A percentile compares a stretch with the other conserved stretches of the same genome.
These are phyloP conservation scores for Orbilia ellipsospora DNA, from an alignment of 2,329 filamentous ascomycete species.

Conservation along the genomic window DNA sequence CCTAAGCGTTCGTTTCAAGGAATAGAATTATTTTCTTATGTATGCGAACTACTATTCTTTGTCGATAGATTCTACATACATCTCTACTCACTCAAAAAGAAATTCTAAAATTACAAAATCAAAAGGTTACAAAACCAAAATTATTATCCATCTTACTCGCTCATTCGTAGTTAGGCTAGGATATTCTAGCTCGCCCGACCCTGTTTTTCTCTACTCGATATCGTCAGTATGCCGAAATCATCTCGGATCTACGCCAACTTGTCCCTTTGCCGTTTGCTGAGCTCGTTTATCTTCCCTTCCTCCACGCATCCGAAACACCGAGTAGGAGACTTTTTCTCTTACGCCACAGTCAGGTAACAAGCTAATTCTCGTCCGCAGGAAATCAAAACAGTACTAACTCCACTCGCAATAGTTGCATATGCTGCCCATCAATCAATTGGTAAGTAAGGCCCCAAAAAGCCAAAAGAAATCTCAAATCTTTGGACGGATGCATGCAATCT, in stretches of 20 bases:
- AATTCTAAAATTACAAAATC: slow-evolving; percentile 41
- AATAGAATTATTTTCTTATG: slow-evolving; percentile 21
- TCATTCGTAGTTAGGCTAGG: no score
- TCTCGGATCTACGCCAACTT: slow-evolving; percentile 36
- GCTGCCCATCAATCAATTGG: not conserved
- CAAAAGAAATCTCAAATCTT: slow-evolving; percentile 43
- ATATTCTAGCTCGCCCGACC: no score
- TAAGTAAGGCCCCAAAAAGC: not conserved
- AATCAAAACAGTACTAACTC: slow-evolving; percentile 13
- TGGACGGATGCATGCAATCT: slow-evolving; percentile 49
- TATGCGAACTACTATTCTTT: slow-evolving; percentile 43
- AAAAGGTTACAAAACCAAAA: slow-evolving; percentile 13
- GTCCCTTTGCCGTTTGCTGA: slow-evolving; percentile 14
- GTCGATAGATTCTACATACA: slow-evolving; percentile 54
- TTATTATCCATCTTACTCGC: not conserved
- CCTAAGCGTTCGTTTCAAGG: slow-evolving; percentile 6
- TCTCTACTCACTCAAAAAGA: slow-evolving; percentile 44
- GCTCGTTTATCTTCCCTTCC: slow-evolving; percentile 35
- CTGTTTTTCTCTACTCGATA: not conserved
- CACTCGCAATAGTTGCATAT: slow-evolving; percentile 5
- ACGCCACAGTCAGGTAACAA: slow-evolving; percentile 5
- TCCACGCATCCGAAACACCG: slow-evolving; percentile 33
- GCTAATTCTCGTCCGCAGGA: slow-evolving; percentile 22
- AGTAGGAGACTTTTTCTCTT: slow-evolving; percentile 41
- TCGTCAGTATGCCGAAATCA: slow-evolving; percentile 15